These are phyloP conservation scores for Ophioceras dolichostomum DNA, from an alignment of 2,329 filamentous ascomycete species.

Conservation along the genomic window DNA sequence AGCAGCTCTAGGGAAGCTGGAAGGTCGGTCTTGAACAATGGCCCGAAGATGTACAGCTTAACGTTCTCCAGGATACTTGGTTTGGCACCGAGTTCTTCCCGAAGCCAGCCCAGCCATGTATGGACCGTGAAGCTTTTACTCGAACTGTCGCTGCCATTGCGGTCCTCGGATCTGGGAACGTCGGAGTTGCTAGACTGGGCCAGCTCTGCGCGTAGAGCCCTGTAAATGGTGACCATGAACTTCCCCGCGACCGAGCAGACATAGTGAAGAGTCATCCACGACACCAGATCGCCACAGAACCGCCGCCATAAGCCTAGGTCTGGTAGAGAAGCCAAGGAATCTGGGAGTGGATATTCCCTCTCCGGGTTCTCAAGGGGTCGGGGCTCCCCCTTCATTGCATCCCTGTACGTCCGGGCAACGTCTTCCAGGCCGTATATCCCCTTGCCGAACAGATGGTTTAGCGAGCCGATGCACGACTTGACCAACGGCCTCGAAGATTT, in stretches of 20 bases:
- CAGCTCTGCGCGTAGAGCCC: slow-evolving; percentile 25
- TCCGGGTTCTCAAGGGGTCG: slow-evolving; percentile 1
- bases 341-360: neutral
- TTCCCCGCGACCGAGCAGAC: slow-evolving; percentile 49
- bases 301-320: slow-evolving; percentile 14
- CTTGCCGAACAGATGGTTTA: slow-evolving; percentile 55
- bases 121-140: slow-evolving; percentile 23
- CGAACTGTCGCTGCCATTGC: slow-evolving; percentile 16
- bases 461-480: slow-evolving; percentile 56
- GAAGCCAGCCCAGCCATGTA: slow-evolving; percentile 45
- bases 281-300: slow-evolving; percentile 21
- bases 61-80: slow-evolving; percentile 45
- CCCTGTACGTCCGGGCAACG: slow-evolving; percentile 28
- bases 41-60: slow-evolving; percentile 51
- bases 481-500: slow-evolving; percentile 50
- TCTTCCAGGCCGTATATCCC: slow-evolving; percentile 36
- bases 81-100: slow-evolving; percentile 33
- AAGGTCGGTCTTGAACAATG: slow-evolving; percentile 48
- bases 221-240: slow-evolving; percentile 45
- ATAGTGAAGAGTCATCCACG: slow-evolving; percentile 43
- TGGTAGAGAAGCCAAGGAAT: slow-evolving; percentile 10
- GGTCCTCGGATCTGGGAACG: slow-evolving; percentile 7
- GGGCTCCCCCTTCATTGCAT: slow-evolving; percentile 16
- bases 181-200: slow-evolving; percentile 5
- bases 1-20: slow-evolving; percentile 43